phyloP scores from a whole-genome alignment of 306 rosid genomes.

The Senna tora region DNA sequence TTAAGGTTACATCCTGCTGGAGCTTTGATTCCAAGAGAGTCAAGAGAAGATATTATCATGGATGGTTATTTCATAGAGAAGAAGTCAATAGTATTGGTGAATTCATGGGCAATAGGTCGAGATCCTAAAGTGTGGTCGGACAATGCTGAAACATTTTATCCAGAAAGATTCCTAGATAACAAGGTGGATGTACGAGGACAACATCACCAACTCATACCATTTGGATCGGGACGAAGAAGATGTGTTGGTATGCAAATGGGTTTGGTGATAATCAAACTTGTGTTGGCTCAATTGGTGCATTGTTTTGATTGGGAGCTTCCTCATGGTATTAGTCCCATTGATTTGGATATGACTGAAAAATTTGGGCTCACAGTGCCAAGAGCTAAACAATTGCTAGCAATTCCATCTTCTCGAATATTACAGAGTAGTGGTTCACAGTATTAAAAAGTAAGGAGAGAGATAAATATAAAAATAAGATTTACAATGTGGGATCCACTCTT shows the following conservation, averaged over 20 bases:
- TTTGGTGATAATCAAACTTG: background rate
- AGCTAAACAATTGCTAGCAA: conserved; percentile 31
- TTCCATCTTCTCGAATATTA: no score
- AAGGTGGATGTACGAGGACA: conserved; percentile 20
- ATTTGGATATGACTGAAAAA: conserved; percentile 33
- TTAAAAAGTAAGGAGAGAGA: no score
- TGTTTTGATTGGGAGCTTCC: conserved; percentile 45
- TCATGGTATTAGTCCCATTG: background rate
- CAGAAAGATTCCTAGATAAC: conserved; percentile 24
- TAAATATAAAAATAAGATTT: no score
- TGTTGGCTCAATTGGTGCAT: conserved; percentile 36
- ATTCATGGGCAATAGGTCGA: conserved; percentile 35
- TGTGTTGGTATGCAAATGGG: conserved; percentile 42
- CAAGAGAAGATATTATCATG: conserved; percentile 20
- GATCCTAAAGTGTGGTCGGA: conserved; percentile 30
- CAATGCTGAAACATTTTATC: conserved; percentile 25
- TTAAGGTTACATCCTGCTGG: conserved; percentile 36
- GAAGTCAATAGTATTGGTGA: conserved; percentile 18
- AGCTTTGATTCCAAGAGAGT: conserved; percentile 12
- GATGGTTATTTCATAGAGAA: conserved; percentile 33
- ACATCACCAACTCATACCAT: conserved; percentile 35
- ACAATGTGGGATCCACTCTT: no score
- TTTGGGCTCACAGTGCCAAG: conserved; percentile 37
- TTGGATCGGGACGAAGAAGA: conserved; percentile 37
- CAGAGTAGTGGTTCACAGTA: no score